These are phyloP conservation scores for Avicennia marina DNA, from an alignment of 257 asterid species.

Conservation along the genomic window DNA sequence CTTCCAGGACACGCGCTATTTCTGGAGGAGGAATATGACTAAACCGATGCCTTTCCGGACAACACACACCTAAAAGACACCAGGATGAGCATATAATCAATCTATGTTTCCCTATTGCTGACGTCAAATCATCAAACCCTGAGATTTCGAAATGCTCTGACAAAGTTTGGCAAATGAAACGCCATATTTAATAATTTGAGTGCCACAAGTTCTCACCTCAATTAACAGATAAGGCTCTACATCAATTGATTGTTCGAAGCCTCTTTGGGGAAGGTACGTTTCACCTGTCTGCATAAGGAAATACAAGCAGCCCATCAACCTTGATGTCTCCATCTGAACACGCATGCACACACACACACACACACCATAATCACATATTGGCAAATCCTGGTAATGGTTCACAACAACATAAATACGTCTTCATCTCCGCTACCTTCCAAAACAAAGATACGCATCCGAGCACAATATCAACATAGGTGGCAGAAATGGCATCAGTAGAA, in stretches of 20 bases:
- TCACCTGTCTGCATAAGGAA: conserved; percentile 17
- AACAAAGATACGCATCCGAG: background rate
- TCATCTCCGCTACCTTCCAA: background rate
- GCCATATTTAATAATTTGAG: too few species aligned
- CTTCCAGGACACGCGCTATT: background rate
- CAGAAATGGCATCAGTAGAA: background rate
- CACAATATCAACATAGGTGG: background rate
- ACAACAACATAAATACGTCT: background rate
- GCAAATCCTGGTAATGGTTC: background rate
- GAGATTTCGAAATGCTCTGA: background rate
- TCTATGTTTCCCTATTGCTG: background rate
- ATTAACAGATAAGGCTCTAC: conserved; percentile 4
- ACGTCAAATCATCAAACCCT: background rate
- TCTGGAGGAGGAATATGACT: background rate
- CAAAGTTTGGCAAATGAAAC: background rate
- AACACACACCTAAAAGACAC: background rate
- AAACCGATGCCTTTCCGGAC: background rate
- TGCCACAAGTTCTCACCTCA: conserved; percentile 14
- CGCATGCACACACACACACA: too few species aligned
- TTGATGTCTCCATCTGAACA: background rate
- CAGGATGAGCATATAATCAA: background rate
- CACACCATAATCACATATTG: background rate
- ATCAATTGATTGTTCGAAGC: conserved; percentile 25
- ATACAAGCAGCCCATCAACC: background rate
- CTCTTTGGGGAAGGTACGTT: conserved; percentile 19